These are phyloP conservation scores for Shiraia sp. DNA, from an alignment of 2,329 filamentous ascomycete genomes.

Conservation along the genomic window DNA sequence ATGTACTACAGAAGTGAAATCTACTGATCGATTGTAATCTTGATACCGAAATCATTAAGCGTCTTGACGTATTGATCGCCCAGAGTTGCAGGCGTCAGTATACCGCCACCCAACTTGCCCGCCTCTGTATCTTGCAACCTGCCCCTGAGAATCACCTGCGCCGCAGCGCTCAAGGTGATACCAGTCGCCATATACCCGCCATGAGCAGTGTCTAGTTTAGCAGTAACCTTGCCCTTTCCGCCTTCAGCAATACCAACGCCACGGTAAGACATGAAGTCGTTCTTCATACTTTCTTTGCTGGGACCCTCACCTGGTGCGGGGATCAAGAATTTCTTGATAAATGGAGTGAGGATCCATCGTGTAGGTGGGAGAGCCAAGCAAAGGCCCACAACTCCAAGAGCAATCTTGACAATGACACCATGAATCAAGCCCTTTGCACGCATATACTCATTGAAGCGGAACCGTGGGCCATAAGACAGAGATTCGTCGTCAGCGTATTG, in stretches of 20 bases:
- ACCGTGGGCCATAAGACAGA: constrained; percentile 57
- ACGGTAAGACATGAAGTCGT: constrained; percentile 66
- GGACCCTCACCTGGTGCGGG: constrained; percentile 38
- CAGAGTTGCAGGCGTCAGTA: constrained; percentile 73
- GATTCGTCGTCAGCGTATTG: constrained; percentile 32
- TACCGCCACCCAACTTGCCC: constrained; percentile 63
- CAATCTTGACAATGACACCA: constrained; percentile 55
- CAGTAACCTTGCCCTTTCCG: constrained; percentile 57
- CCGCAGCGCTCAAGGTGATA: constrained; percentile 65
- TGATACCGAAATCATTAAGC: constrained; percentile 64
- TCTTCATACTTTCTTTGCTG: constrained; percentile 56
- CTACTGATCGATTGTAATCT: constrained; percentile 47
- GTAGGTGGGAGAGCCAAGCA: constrained; percentile 57
- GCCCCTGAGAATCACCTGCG: constrained; percentile 67
- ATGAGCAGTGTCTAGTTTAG: constrained; percentile 61
- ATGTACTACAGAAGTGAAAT: not conserved
- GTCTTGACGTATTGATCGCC: constrained; percentile 70
- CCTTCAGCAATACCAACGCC: constrained; percentile 64
- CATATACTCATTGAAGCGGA: constrained; percentile 62
- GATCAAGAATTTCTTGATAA: constrained; percentile 35
- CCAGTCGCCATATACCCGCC: constrained; percentile 71
- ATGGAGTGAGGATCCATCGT: constrained; percentile 46
- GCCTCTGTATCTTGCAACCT: constrained; percentile 52
- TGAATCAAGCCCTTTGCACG: constrained; percentile 54
- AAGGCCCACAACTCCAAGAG: constrained; percentile 50